Conservation (phyloP, 805 yeast genomes). For the Yarrowia porcina region DNA sequence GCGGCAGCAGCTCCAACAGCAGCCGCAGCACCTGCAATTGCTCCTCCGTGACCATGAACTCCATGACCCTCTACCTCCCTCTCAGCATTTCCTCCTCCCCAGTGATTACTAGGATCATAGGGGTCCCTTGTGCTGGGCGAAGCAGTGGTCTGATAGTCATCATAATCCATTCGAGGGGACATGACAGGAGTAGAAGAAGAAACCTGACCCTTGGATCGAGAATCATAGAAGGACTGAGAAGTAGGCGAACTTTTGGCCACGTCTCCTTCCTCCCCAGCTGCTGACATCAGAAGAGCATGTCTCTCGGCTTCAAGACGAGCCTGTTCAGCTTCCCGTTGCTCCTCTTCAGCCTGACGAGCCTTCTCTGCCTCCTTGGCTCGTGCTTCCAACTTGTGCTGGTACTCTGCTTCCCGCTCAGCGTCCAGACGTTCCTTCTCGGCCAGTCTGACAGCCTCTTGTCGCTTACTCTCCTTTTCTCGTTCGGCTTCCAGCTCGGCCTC, state of each 20-base stretch:
- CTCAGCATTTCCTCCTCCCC: background rate
- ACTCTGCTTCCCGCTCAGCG: constrained; percentile 12
- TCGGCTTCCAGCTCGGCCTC: constrained; percentile 8
- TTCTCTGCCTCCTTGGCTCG: constrained; percentile 15
- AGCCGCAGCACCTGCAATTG: background rate
- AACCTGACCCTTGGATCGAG: background rate
- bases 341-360: constrained; percentile 14
- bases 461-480: background rate
- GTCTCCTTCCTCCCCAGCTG: background rate
- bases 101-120: constrained; percentile 12
- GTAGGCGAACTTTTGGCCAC: background rate
- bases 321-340: background rate
- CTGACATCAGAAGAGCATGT: constrained; percentile 11
- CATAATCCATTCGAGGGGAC: constrained; percentile 1
- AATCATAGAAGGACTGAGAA: background rate
- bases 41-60: too few species aligned
- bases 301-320: constrained; percentile 9
- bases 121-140: background rate
- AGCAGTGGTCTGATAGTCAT: background rate
- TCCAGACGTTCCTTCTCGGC: constrained; percentile 1
- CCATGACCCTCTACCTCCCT: too few species aligned
- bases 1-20: background rate
- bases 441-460: background rate
- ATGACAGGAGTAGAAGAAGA: background rate
- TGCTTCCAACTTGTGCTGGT: constrained; percentile 9